phyloP scores from a whole-genome alignment of 2,329 filamentous ascomycete genomes.

The Aspergillus persii region DNA sequence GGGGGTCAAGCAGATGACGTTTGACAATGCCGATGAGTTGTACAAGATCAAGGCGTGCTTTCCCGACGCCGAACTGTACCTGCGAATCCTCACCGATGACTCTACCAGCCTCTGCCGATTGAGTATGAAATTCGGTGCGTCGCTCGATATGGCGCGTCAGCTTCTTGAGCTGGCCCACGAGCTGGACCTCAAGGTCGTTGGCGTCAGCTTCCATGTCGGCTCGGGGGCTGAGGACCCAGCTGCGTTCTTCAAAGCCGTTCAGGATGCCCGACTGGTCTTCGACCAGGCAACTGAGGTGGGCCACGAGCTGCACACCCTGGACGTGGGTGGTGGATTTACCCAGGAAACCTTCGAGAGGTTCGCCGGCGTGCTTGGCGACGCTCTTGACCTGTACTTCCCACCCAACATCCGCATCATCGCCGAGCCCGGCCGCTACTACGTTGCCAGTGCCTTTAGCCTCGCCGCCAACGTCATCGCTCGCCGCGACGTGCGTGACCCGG shows the following conservation, averaged over 20 bases:
- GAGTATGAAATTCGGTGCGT: constrained; percentile 95
- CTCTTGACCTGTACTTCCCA: constrained; percentile 86
- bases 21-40: constrained; percentile 96
- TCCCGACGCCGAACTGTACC: constrained; percentile 83
- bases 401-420: constrained; percentile 82
- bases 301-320: constrained; percentile 79
- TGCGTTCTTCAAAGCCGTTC: constrained; percentile 86
- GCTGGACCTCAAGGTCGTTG: constrained; percentile 84
- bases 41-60: constrained; percentile 95
- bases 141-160: constrained; percentile 73
- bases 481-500: constrained; percentile 76
- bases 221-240: constrained; percentile 93
- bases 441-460: constrained; percentile 87
- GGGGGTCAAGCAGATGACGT: constrained; percentile 97
- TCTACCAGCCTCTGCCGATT: constrained; percentile 90
- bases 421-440: constrained; percentile 95
- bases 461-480: constrained; percentile 95
- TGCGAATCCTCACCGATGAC: constrained; percentile 95
- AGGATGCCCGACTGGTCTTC: constrained; percentile 85
- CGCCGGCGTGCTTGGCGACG: constrained; percentile 73
- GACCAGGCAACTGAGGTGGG: constrained; percentile 76
- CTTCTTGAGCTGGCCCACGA: constrained; percentile 78
- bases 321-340: constrained; percentile 91
- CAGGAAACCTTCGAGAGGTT: constrained; percentile 90
- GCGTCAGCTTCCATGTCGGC: constrained; percentile 96